Percentiles rank a stretch among this genome's conserved stretches.
phyloP scores from a whole-genome alignment of 805 yeast genomes.

The Candida odintsovae region DNA sequence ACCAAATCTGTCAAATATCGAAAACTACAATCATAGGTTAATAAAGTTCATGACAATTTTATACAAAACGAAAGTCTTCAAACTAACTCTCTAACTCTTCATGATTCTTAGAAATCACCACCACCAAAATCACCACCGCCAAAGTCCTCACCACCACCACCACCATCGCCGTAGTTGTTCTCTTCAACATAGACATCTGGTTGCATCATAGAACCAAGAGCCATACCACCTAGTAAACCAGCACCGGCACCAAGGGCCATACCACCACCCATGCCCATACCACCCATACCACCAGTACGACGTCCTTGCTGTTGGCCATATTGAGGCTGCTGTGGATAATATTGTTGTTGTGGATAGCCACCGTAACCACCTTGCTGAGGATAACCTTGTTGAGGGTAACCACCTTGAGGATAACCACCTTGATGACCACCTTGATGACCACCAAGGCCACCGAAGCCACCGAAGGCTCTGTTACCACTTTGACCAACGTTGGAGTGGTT shows the following conservation, averaged over 20 bases:
- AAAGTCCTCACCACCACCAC: slow-evolving; percentile 32
- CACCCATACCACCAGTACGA: slow-evolving; percentile 25
- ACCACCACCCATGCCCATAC: slow-evolving; percentile 22
- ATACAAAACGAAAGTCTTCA: too few relatives aligned
- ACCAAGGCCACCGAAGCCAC: slow-evolving; percentile 3
- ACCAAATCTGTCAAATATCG: too few relatives aligned
- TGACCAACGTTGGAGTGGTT: slow-evolving; percentile 6
- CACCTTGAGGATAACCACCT: slow-evolving; percentile 10
- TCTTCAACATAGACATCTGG: slow-evolving; percentile 19
- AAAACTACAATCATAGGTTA: too few relatives aligned
- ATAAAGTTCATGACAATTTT: neutral
- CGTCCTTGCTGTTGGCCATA: slow-evolving; percentile 28
- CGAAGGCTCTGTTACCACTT: slow-evolving; percentile 11
- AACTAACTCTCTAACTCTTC: neutral
- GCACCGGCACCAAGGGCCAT: slow-evolving; percentile 25
- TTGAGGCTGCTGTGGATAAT: slow-evolving; percentile 20
- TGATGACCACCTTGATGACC: too few relatives aligned
- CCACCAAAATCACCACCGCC: slow-evolving; percentile 21
- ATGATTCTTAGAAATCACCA: slow-evolving; percentile 10
- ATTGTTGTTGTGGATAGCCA: slow-evolving; percentile 26
- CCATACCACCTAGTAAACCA: slow-evolving; percentile 26
- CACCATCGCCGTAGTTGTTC: slow-evolving; percentile 23
- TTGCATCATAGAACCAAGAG: slow-evolving; percentile 24
- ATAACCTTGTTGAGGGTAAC: slow-evolving; percentile 18
- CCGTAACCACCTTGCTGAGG: slow-evolving; percentile 4